phyloP scores from a whole-genome alignment of 805 yeast species.

The Metschnikowia matae region DNA sequence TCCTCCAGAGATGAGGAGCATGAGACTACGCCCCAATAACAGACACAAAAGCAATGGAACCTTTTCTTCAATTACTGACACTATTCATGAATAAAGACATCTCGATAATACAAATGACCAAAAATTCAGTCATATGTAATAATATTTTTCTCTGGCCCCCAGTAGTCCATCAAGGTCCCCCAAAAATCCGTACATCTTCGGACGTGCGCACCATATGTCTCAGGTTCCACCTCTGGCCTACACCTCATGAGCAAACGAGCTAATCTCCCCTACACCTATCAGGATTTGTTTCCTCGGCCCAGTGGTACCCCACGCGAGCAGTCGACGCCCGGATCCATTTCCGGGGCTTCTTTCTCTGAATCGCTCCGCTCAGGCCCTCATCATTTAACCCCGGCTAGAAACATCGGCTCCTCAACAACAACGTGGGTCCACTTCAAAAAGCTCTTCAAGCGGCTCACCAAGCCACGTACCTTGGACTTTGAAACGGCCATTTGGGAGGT shows the following conservation, averaged over 20 bases:
- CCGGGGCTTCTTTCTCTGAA: constrained; percentile 25
- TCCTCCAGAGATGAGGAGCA: not conserved
- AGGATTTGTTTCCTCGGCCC: constrained; percentile 37
- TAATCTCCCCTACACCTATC: constrained; percentile 40
- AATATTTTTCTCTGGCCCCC: too few species aligned
- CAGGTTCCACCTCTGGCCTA: not conserved
- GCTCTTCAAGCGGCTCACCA: constrained; percentile 40
- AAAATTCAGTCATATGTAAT: too few species aligned
- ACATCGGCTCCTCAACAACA: constrained; percentile 8
- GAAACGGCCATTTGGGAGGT: constrained; percentile 95
- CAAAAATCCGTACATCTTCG: not conserved
- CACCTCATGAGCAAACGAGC: constrained; percentile 33
- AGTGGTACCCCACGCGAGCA: constrained; percentile 10
- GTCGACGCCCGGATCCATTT: constrained; percentile 17
- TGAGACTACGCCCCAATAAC: not conserved
- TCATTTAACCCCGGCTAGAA: constrained; percentile 14
- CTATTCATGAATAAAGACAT: not conserved
- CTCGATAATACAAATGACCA: too few species aligned
- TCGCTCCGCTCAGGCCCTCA: constrained; percentile 14
- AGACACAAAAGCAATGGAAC: too few species aligned
- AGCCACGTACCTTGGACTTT: constrained; percentile 80
- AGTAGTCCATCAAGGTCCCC: too few species aligned
- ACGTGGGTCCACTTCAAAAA: constrained; percentile 24
- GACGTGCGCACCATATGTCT: not conserved
- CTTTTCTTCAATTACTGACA: not conserved